A percentile compares a stretch with the other conserved stretches of the same genome.
Conservation (phyloP, 768 basidiomycete genomes). For the Panus rudis region DNA sequence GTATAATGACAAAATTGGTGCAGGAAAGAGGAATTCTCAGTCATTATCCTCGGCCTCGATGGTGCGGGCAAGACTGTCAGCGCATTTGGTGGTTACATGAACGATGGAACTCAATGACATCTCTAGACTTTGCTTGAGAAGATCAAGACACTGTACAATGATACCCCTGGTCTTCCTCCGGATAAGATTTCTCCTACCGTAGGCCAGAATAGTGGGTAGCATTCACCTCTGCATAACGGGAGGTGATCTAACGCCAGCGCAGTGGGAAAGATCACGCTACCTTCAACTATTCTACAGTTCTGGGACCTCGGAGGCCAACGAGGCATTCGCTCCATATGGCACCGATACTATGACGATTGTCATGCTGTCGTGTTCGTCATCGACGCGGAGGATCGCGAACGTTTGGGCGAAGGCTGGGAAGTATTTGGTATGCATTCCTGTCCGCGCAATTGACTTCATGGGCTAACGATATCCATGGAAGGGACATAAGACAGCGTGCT, state of each 20-base stretch:
- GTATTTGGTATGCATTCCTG: slow-evolving; percentile 72
- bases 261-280: slow-evolving; percentile 92
- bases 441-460: slow-evolving; percentile 2
- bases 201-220: slow-evolving; percentile 86
- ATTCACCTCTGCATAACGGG: background rate
- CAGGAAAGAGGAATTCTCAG: slow-evolving; percentile 86
- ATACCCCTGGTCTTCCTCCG: slow-evolving; percentile 78
- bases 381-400: slow-evolving; percentile 85
- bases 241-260: slow-evolving; percentile 1
- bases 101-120: too few species aligned
- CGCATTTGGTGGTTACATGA: too few species aligned
- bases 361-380: slow-evolving; percentile 96
- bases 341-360: slow-evolving; percentile 90
- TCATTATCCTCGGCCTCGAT: slow-evolving; percentile 91
- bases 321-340: slow-evolving; percentile 93
- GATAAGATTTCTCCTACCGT: slow-evolving; percentile 96
- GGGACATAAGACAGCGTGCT: slow-evolving; percentile 67
- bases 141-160: slow-evolving; percentile 89
- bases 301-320: slow-evolving; percentile 96
- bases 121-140: slow-evolving; percentile 79
- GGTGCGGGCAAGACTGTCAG: slow-evolving; percentile 88
- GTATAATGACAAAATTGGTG: background rate
- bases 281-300: slow-evolving; percentile 92
- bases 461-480: slow-evolving; percentile 17
- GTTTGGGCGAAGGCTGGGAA: slow-evolving; percentile 92